Base-by-base conservation (phyloP, 2,329 filamentous ascomycete species). In the Talaromyces sp. region DNA sequence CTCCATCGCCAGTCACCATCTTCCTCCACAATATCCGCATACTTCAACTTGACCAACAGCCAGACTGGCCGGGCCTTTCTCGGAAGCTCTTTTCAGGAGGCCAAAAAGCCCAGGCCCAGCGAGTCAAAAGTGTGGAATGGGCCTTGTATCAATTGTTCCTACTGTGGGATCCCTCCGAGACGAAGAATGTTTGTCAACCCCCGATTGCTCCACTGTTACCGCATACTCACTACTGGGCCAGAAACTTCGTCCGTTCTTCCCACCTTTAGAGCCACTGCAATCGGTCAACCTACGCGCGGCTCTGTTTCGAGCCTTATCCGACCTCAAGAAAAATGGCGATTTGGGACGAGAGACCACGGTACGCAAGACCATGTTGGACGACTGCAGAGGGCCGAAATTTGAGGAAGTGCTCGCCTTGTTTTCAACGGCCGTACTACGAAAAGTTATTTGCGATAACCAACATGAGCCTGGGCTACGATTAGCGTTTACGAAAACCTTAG, bases 281-380 rank as follows among this genome's bases (percentile, higher is more conserved):
- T 97, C 93, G 6, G 83, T 96, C 70, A 97, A 96, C 74, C 85
- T 99, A 7, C 91, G 95, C 60, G 88, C 91, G 37, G 92, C 91
- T 9, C 83, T 97, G 9, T 90, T 93, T 71, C 87, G 92, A 76
- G 88, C 85, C 69, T 86, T 99, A 62, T 91, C 94, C 68, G 89
- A 92, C 61, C 83, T 92, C 66, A 98, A 98, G 81, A 96, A 96
- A 80, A 91, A 87, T 79, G 93, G 93, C 35, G 82, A 89, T 0
- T 82, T 98, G 9, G 91, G 92, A 3, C 85, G 91, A 59, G 93
- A 97, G 73, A 86, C 86, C 0, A 86, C 96, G 0, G 80, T 98
- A 37, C 87, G 95, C 61, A 97, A 97, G 81, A 96, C 92, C 0
- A 97, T 97, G 91, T 82, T 99, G 61, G 95, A 99, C 74, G 94